phyloP scores from a whole-genome alignment of 2,329 filamentous ascomycete species.

The Colletotrichum tropicale region DNA sequence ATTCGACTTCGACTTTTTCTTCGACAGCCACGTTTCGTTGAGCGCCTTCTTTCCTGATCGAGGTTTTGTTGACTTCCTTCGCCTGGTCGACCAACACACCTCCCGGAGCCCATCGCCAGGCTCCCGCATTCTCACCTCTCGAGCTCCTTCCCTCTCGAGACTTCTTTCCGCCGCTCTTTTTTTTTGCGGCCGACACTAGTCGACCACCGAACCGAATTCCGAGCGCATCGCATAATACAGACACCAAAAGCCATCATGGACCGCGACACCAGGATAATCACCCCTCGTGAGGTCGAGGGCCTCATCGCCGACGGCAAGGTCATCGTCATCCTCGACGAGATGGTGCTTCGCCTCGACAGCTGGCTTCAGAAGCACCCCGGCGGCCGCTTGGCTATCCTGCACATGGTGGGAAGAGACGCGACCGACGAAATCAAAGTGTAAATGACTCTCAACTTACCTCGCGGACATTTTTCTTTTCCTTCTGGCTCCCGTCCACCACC shows the following conservation, averaged over 20 bases:
- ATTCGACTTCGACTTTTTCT: background rate
- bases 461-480: background rate
- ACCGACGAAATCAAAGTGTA: constrained; percentile 65
- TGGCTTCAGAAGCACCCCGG: constrained; percentile 67
- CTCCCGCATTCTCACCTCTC: background rate
- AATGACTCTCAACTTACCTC: constrained; percentile 24
- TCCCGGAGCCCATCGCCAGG: background rate
- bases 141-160: background rate
- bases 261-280: constrained; percentile 45
- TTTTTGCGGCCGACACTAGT: background rate
- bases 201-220: background rate
- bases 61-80: background rate
- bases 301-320: constrained; percentile 59
- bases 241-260: constrained; percentile 27
- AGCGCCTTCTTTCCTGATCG: background rate
- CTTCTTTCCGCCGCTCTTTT: background rate
- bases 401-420: constrained; percentile 66
- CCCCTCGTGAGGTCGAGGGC: constrained; percentile 49
- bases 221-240: background rate
- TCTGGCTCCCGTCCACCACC: background rate
- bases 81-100: background rate
- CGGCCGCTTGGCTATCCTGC: constrained; percentile 61
- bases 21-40: background rate
- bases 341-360: constrained; percentile 57
- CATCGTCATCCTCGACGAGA: constrained; percentile 61